Evolutionary conservation across 441 rosid species (phyloP).

Genomic region (Pelargonium australe): DNA sequence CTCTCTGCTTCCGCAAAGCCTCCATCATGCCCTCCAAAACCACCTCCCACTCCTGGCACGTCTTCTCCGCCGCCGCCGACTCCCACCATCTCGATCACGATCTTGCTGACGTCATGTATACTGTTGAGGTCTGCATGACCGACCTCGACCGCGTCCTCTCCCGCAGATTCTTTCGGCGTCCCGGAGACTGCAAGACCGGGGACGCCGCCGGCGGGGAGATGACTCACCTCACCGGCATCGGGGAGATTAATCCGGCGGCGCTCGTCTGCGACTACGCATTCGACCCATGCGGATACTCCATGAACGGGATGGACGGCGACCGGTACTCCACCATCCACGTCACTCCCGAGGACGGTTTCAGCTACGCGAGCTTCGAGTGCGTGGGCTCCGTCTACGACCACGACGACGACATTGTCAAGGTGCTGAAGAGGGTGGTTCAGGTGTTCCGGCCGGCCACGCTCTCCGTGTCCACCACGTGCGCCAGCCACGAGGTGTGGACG

Average conservation of each 20-base stretch:
- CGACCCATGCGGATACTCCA: conserved; percentile 96
- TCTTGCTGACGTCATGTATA: conserved; percentile 37
- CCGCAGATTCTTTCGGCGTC: conserved; percentile 47
- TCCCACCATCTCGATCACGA: conserved; percentile 15
- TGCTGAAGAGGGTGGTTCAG: conserved; percentile 49
- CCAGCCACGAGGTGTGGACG: conserved; percentile 49
- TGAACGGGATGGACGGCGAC: conserved; percentile 81
- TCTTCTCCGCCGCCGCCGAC: conserved; percentile 62
- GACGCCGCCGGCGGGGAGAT: conserved; percentile 62
- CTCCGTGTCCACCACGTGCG: conserved; percentile 64
- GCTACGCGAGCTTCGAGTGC: conserved; percentile 92
- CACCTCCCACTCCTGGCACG: conserved; percentile 76
- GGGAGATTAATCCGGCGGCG: conserved; percentile 54
- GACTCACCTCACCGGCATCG: conserved; percentile 70
- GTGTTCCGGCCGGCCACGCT: conserved; percentile 71
- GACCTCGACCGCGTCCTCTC: conserved; percentile 69
- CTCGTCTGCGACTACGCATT: conserved; percentile 80
- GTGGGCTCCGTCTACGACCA: conserved; percentile 62
- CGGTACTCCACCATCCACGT: conserved; percentile 94
- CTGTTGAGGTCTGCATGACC: conserved; percentile 90
- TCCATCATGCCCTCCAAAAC: conserved; percentile 64
- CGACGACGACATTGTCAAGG: conserved; percentile 37
- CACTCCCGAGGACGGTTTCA: conserved; percentile 89
- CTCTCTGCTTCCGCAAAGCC: conserved; percentile 59
- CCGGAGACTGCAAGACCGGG: conserved; percentile 41